Base-by-base conservation (phyloP, 2,329 filamentous ascomycete genomes). In the Penicillium sclerotiorum region DNA sequence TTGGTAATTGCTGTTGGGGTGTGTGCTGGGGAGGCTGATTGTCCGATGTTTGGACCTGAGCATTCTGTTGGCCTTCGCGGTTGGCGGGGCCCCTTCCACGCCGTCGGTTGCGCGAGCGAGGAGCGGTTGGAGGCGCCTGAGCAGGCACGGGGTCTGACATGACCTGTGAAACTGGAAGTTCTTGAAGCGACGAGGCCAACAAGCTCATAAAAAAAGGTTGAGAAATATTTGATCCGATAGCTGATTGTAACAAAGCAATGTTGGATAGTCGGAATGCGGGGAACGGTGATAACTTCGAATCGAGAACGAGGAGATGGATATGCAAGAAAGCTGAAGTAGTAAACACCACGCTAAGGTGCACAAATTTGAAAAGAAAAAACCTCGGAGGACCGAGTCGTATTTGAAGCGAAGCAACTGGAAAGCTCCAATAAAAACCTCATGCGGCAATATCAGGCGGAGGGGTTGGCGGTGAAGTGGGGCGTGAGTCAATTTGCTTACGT, bases 51-150 rank as follows among this genome's bases (percentile, higher is more conserved):
- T 52, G 48, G 3, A 46, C 49, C 32, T 52, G 47, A 20, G 46
- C 45, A 18, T 58, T 61, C 55, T 57, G 63, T 45, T 50, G 56
- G 15, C 52, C 47, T 35, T 60, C 56, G 27, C 61, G 61, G 21
- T 58, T 59, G 32, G 60, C 58, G 52, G 64, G 61, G 37, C 64
- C 65, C 50, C 62, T 57, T 37, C 61, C 60, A 58, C 64, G 59
- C 33, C 66, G 64, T 56, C 63, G 49, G 15, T 57, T 50, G 22
- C 56, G 49, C 9, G 52, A 21, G 18, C 56, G 56, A 15, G 54
- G 18, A 5, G 38, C 35, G 18, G 20, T 28, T 8, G 47, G 33
- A 23, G 45, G 36, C 3, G 48, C 11, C 18, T 41, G 25, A 42
- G 43, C 30, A 41, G 43, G 36, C 9, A 41, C 43, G 21, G 50